These are phyloP conservation scores for Pythium dissimile DNA, from an alignment of 352 stramenopile species.

Conservation along the genomic window DNA sequence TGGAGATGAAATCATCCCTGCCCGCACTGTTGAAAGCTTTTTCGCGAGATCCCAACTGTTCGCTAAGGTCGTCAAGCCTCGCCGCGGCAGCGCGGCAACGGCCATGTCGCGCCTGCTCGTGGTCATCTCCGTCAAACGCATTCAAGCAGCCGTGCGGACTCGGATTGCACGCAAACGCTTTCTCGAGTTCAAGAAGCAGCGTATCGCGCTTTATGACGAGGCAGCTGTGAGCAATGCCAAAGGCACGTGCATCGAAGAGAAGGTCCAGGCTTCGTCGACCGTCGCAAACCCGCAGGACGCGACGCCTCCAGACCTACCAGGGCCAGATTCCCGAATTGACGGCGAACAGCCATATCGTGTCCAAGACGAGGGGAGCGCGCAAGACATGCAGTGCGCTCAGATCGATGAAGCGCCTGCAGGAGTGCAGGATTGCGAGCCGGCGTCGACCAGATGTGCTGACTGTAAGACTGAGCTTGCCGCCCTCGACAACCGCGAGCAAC, in stretches of 20 bases:
- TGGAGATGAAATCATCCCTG: constrained; percentile 26
- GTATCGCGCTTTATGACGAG: constrained; percentile 16
- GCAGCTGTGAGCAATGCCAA: constrained; percentile 11
- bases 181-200: constrained; percentile 18
- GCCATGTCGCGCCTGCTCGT: constrained; percentile 20
- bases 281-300: neutral
- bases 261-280: neutral
- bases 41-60: constrained; percentile 30
- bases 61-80: constrained; percentile 10
- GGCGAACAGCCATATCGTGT: neutral
- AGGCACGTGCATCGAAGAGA: neutral
- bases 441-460: too few relatives aligned
- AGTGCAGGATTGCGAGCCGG: too few relatives aligned
- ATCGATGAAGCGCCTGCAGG: too few relatives aligned
- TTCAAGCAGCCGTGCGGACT: constrained; percentile 28
- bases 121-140: constrained; percentile 35
- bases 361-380: too few relatives aligned
- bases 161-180: constrained; percentile 25
- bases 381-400: too few relatives aligned
- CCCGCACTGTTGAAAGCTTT: constrained; percentile 20
- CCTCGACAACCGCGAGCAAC: too few relatives aligned
- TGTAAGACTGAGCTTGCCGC: too few relatives aligned
- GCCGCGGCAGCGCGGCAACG: constrained; percentile 16
- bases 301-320: neutral
- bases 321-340: too few relatives aligned